Evolutionary conservation across 202 grass and related monocot genomes (phyloP), one percentile per base, ranked within the genome.

Genomic region (Bolboschoenoplectus hybrid): DNA sequence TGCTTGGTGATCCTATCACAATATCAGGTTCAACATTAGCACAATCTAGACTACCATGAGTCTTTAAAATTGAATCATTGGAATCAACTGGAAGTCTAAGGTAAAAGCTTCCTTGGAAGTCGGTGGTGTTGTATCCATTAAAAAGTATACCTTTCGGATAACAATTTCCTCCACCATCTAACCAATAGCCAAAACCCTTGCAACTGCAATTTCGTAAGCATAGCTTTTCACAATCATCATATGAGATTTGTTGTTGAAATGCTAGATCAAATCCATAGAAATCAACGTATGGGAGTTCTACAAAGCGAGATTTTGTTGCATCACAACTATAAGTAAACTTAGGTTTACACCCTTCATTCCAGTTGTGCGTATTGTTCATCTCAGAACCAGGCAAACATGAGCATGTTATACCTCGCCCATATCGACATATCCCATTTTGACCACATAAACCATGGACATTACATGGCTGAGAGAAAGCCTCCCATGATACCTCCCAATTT

Each of bases 381-480:
- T 86, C 85, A 50, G 84, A 55, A 1, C 90, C 92, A 7, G 85
- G 85, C 7, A 51, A 14, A 60, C 90, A 94, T 39, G 79, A 71
- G 64, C 93, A 94, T 74, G n/a, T 89, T 20, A 45, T 76, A 16
- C 36, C 65, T 16, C 1, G 34, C n/a, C 1, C 57, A 85, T 90
- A 92, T 64, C 78, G 64, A 72, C 90, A 92, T 13, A 89, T 9
- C 0, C 77, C 85, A 81, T 92, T 92, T 82, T 41, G 17, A 55
- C 93, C 93, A 60, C 91, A 95, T 36, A 91, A 46, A 8, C 91
- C 91, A 52, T 88, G 91, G 0, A 94, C 87, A 86, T 92, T 81
- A 73, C 90, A 97, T 81, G 71, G 65, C 63, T 83, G 19, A 40
- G 13, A 11, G 0, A 89, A 7, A 3, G 83, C 85, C 5, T 32